These are phyloP conservation scores for Uncinocarpus reesii DNA, from an alignment of 2,329 filamentous ascomycete genomes.

Conservation along the genomic window DNA sequence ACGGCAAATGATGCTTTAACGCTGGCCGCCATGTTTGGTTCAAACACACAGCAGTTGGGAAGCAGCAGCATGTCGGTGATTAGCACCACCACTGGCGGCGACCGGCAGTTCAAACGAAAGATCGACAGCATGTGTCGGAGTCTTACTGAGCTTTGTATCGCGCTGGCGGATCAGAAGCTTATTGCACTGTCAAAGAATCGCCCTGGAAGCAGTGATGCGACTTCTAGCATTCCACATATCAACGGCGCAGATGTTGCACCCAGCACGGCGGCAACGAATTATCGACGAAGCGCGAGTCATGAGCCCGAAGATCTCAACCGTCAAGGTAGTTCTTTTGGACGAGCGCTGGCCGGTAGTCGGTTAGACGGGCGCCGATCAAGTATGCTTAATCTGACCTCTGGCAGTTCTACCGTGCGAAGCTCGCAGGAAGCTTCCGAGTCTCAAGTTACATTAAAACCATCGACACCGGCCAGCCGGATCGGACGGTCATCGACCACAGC, in stretches of 20 bases:
- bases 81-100: constrained; percentile 42
- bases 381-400: constrained; percentile 23
- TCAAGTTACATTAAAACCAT: constrained; percentile 22
- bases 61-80: constrained; percentile 28
- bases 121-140: constrained; percentile 87
- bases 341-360: constrained; percentile 21
- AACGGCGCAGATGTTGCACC: constrained; percentile 23
- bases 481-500: constrained; percentile 33
- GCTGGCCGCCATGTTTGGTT: constrained; percentile 67
- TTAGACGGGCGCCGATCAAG: constrained; percentile 36
- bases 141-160: constrained; percentile 82
- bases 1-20: constrained; percentile 72
- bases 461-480: constrained; percentile 30
- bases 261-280: constrained; percentile 23
- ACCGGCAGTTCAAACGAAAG: constrained; percentile 79
- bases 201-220: constrained; percentile 24
- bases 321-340: constrained; percentile 18
- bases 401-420: constrained; percentile 15
- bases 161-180: constrained; percentile 55
- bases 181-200: constrained; percentile 21
- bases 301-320: constrained; percentile 29
- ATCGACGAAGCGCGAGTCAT: constrained; percentile 31
- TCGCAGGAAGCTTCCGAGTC: constrained; percentile 24
- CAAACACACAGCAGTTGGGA: constrained; percentile 48
- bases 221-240: constrained; percentile 17